Evolutionary conservation across 2,329 filamentous ascomycete species (phyloP).

Genomic region (Cladophialophora psammophila): DNA sequence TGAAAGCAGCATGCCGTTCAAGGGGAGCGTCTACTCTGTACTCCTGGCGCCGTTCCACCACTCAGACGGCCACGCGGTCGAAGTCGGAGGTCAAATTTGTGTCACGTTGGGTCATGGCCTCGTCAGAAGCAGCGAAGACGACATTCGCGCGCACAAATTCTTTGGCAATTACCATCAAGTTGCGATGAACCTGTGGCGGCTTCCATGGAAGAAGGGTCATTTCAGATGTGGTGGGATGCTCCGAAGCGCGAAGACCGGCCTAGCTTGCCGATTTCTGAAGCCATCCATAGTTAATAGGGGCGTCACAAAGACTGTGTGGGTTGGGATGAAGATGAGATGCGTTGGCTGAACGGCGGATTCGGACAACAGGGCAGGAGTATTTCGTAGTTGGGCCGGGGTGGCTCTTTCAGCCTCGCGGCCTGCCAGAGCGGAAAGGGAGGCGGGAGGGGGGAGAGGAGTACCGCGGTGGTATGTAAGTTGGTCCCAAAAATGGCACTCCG

Average conservation of each 20-base stretch:
- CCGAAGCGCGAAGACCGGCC: constrained; percentile 50
- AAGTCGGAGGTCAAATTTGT: constrained; percentile 54
- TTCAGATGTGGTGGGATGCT: constrained; percentile 55
- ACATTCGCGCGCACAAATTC: constrained; percentile 61
- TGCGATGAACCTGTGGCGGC: constrained; percentile 48
- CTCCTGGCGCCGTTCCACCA: constrained; percentile 56
- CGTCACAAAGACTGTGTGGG: neutral
- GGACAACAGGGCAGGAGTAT: neutral
- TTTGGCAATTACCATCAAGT: constrained; percentile 62
- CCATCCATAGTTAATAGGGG: neutral
- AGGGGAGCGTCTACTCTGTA: constrained; percentile 64
- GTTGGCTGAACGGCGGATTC: neutral
- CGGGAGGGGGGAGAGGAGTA: neutral
- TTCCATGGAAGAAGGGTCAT: constrained; percentile 52
- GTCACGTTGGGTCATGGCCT: constrained; percentile 68
- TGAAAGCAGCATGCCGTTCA: constrained; percentile 49
- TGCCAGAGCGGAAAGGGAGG: neutral
- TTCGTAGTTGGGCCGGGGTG: neutral
- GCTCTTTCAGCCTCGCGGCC: neutral
- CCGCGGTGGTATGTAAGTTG: neutral
- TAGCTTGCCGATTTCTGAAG: constrained; percentile 40
- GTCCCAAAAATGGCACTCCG: constrained; percentile 21
- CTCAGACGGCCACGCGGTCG: constrained; percentile 57
- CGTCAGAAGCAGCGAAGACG: constrained; percentile 42
- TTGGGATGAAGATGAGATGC: constrained; percentile 10